Percentiles rank a stretch among this genome's conserved stretches.
These are phyloP conservation scores for Erodium maritimum DNA, from an alignment of 345 rosid genomes.

Conservation along the genomic window DNA sequence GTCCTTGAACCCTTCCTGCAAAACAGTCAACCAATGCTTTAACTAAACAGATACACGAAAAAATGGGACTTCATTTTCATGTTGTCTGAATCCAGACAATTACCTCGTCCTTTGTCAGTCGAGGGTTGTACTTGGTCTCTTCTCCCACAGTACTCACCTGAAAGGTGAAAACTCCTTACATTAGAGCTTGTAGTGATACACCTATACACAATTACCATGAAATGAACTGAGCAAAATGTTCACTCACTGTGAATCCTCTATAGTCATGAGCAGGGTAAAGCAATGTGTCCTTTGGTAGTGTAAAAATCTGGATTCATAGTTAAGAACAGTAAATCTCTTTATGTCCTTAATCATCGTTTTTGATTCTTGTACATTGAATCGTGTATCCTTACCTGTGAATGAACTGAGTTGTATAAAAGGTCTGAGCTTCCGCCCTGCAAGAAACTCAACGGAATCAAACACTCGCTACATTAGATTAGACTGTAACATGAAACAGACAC, in stretches of 20 bases:
- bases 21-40: not conserved
- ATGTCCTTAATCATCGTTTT: too few species aligned
- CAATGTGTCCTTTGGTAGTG: conserved; percentile 74
- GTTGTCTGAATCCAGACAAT: too few species aligned
- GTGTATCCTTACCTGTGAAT: conserved; percentile 61
- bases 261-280: conserved; percentile 93
- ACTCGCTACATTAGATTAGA: too few species aligned
- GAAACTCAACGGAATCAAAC: too few species aligned
- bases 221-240: conserved; percentile 5
- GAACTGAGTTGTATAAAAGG: conserved; percentile 78
- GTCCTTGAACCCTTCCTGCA: conserved; percentile 68
- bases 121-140: conserved; percentile 64
- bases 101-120: conserved; percentile 79
- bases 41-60: too few species aligned
- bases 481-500: too few species aligned
- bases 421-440: conserved; percentile 79
- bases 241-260: conserved; percentile 68
- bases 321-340: conserved; percentile 1
- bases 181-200: conserved; percentile 13
- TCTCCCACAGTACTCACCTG: conserved; percentile 95
- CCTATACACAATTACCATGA: not conserved
- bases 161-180: conserved; percentile 8
- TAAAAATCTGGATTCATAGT: conserved; percentile 48
- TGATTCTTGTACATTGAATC: too few species aligned
- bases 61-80: too few species aligned